Evolutionary conservation across 1,284 basidiomycete genomes (phyloP), one percentile per base, ranked within the genome.

Genomic region (Apiotrichum veenhuisii): DNA sequence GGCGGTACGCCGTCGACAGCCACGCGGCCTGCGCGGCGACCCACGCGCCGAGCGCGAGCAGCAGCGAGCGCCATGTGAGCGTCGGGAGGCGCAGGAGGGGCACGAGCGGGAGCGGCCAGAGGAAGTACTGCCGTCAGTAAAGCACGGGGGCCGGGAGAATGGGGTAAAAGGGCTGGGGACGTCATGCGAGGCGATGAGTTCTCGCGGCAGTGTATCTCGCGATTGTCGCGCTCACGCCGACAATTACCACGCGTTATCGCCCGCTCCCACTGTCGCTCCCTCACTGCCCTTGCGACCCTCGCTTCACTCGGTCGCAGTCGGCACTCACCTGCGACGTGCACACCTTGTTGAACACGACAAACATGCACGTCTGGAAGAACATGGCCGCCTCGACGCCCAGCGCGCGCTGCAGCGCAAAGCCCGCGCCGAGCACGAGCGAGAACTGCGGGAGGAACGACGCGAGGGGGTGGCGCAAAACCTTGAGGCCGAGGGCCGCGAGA

Each of bases 341-440:
- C 43, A 99, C 96, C 78, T 97, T 96, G 77, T 98, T 99, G 81
- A 97, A 94, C 1, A 90, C 80, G 17, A 98, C 93, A 70, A 99
- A 98, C 0, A 84, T 79, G 46, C 85, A 82, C 0, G 96, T 98
- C 76, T 98, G 94, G 22, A 93, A 82, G 68, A 96, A 91, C 61
- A 75, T 64, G 2, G 89, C 83, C 62, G 93, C 87, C 5, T 86
- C 82, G 4, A 98, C 78, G 44, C 87, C 64, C 18, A 68, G 54
- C 9, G 40, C 30, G 20, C 79, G 79, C 79, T 66, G 61, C 8
- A 83, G 46, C 3, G 58, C 34, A 34, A 77, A 61, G 14, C 76
- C 73, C 3, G 70, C 56, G 1, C 63, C 38, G 3, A 66, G 51
- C 10, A 76, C 70, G 17, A 77, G 62, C 1, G 69, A 62, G 38